Base-by-base conservation (phyloP, 805 yeast genomes). In the Ogataea pini region DNA sequence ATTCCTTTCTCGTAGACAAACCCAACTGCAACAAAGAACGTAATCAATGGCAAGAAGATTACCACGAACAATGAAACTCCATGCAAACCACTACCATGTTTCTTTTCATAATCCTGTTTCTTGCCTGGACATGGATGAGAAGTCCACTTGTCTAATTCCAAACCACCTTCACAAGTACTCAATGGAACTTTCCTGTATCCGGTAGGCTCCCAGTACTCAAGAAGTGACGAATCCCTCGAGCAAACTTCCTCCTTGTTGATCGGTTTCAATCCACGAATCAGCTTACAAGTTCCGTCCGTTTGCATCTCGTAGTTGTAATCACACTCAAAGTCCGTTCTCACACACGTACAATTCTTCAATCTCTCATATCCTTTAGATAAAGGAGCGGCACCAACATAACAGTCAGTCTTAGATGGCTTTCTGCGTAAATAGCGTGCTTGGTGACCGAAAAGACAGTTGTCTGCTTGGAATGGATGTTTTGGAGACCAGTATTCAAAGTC, bases 311-410 rank as follows among this genome's bases (percentile, higher is more conserved):
- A 91, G 68, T 91, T 91, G 72, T 83, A 89, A 65, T 94, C 99
- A 76, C 99, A 94, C 67, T 94, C 99, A 62, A 72, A 94, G 61
- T 92, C 99, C 44, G 78, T 77, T 66, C 96, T 78, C 0, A 94
- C 76, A 71, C 99, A 94, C 1, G 85, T 63, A 70, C 99, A 94
- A 64, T 87, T 83, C 50, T 80, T 72, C 9, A 77, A 63, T 10
- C 77, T 72, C 54, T 75, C 76, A 60, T 73, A 78, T 1, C 87
- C 90, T 24, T 78, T 71, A 22, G 70, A 63, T 36, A 87, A 72
- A 39, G 85, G 81, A 3, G 83, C 80, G 46, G 79, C 79, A 12
- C 85, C 85, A 52, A 89, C 83, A 60, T 82, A 86, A 68, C 96
- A 92, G 53, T 83, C 79, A 14, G 69, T 52, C 40, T 73, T 76